phyloP scores from a whole-genome alignment of 495 filamentous ascomycete species.

The Pseudevernia furfuracea region DNA sequence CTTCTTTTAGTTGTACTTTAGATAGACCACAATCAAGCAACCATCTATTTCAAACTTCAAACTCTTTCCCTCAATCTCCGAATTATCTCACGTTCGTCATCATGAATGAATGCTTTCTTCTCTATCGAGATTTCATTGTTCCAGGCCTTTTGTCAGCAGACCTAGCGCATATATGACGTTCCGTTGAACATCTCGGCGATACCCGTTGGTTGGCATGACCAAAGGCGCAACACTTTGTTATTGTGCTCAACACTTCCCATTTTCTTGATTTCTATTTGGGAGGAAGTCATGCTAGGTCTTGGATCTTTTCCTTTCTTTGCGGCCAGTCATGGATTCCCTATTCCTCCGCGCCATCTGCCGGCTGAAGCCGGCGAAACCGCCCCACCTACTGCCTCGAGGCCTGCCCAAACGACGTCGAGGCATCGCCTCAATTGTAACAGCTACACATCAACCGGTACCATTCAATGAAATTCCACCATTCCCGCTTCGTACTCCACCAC shows the following conservation, averaged over 20 bases:
- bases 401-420: constrained; percentile 3
- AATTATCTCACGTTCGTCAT: not conserved
- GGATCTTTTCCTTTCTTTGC: not conserved
- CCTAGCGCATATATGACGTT: not conserved
- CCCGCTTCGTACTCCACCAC: not conserved
- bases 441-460: not conserved
- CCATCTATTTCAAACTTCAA: not conserved
- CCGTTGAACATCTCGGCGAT: not conserved
- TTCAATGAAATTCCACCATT: constrained; percentile 8
- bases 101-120: not conserved
- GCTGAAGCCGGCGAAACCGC: constrained; percentile 7
- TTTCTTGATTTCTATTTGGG: not conserved
- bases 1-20: constrained; percentile 3
- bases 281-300: not conserved
- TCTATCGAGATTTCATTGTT: not conserved
- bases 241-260: not conserved
- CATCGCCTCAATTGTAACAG: constrained; percentile 5
- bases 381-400: constrained; percentile 4
- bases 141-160: not conserved
- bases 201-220: not conserved
- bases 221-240: not conserved
- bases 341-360: constrained; percentile 22
- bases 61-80: not conserved
- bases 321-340: constrained; percentile 6
- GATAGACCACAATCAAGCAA: not conserved